phyloP scores from a whole-genome alignment of 2,329 filamentous ascomycete genomes.

The Fusarium chlamydosporum region DNA sequence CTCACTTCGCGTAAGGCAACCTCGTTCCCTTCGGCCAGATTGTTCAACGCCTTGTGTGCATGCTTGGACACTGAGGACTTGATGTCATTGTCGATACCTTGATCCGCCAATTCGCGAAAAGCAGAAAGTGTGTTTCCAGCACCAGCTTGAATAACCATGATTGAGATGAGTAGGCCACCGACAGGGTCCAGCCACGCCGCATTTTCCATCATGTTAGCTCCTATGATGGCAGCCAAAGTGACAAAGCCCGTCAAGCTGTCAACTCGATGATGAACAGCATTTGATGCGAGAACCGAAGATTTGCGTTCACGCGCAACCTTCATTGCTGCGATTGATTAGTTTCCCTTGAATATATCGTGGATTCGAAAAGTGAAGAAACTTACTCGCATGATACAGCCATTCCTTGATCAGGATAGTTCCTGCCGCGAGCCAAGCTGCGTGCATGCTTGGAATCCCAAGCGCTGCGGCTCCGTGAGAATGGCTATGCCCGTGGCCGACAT shows the following conservation, averaged over 20 bases:
- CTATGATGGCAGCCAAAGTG: slow-evolving; percentile 88
- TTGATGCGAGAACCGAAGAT: slow-evolving; percentile 94
- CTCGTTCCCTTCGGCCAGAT: slow-evolving; percentile 67
- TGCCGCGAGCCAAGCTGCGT: slow-evolving; percentile 93
- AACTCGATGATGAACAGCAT: slow-evolving; percentile 95
- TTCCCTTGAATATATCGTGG: background rate
- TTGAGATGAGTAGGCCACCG: slow-evolving; percentile 90
- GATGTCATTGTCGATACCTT: slow-evolving; percentile 87
- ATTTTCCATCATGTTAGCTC: slow-evolving; percentile 86
- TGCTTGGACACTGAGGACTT: slow-evolving; percentile 78
- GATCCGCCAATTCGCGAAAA: slow-evolving; percentile 91
- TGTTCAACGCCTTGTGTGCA: slow-evolving; percentile 70
- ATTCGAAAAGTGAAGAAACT: slow-evolving; percentile 57
- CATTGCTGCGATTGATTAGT: slow-evolving; percentile 75
- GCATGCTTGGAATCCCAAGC: slow-evolving; percentile 80
- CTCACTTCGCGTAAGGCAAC: slow-evolving; percentile 83
- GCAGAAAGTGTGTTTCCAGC: slow-evolving; percentile 86
- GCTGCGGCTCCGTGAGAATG: slow-evolving; percentile 68
- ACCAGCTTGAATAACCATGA: slow-evolving; percentile 93
- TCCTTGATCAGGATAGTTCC: slow-evolving; percentile 95
- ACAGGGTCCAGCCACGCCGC: slow-evolving; percentile 95
- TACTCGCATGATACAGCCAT: slow-evolving; percentile 97
- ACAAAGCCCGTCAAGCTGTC: slow-evolving; percentile 97
- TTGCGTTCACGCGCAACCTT: slow-evolving; percentile 95
- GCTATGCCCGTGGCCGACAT: slow-evolving; percentile 74